phyloP scores from a whole-genome alignment of 2,329 filamentous ascomycete genomes.

The Rhytidhysteron rufulum region DNA sequence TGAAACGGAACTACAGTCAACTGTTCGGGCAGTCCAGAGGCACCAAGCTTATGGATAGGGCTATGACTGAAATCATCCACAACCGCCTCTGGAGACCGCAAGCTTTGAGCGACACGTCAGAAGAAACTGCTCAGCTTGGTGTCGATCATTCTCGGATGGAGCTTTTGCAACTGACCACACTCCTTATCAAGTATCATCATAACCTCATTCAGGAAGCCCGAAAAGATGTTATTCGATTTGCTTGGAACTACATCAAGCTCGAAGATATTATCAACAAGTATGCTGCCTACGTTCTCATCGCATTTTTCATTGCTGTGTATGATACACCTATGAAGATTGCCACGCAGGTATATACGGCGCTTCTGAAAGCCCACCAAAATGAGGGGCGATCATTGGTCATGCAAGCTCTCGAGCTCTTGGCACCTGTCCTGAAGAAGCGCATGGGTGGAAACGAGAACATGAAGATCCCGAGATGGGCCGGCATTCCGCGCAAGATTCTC shows the following conservation, averaged over 20 bases:
- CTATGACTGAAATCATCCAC: constrained; percentile 85
- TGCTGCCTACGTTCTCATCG: constrained; percentile 92
- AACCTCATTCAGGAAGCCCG: constrained; percentile 82
- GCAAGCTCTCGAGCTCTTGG: constrained; percentile 89
- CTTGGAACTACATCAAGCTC: constrained; percentile 93
- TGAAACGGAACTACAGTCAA: constrained; percentile 72
- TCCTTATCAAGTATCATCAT: constrained; percentile 93
- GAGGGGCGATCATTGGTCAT: constrained; percentile 89
- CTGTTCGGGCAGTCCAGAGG: constrained; percentile 52
- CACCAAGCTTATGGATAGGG: constrained; percentile 76
- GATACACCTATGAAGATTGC: constrained; percentile 96
- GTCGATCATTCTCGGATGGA: constrained; percentile 97
- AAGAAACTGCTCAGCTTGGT: constrained; percentile 78
- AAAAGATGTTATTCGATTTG: constrained; percentile 98
- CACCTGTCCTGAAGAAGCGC: constrained; percentile 86
- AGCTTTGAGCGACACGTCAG: constrained; percentile 67
- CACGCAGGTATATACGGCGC: constrained; percentile 86
- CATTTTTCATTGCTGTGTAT: constrained; percentile 95
- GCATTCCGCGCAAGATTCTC: constrained; percentile 83
- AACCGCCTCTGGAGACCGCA: constrained; percentile 92
- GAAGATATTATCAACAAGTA: constrained; percentile 99
- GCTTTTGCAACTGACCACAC: constrained; percentile 86
- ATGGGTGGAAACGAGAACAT: constrained; percentile 67
- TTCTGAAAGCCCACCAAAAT: constrained; percentile 90
- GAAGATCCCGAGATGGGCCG: constrained; percentile 78